A percentile compares a stretch with the other conserved stretches of the same genome.
phyloP scores from a whole-genome alignment of 495 filamentous ascomycete species.

The Tuber borchii region DNA sequence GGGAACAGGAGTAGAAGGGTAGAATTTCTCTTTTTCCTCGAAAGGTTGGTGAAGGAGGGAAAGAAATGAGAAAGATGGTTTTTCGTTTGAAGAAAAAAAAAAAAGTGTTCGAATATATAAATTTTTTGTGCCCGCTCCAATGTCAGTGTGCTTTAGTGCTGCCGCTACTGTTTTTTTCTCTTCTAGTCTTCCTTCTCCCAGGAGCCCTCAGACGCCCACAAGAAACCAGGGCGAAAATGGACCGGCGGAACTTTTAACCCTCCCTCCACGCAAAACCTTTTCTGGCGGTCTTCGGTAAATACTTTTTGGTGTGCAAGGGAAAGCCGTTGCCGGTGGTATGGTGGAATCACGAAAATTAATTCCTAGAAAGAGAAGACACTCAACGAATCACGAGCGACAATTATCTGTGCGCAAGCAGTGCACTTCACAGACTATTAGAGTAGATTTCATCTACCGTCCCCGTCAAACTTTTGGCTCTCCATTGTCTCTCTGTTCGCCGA shows the following conservation, averaged over 20 bases:
- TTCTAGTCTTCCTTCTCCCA: neutral
- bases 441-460: neutral
- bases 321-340: neutral
- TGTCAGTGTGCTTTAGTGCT: neutral
- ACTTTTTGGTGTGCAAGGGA: neutral
- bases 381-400: neutral
- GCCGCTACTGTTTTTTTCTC: neutral
- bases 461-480: neutral
- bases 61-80: neutral
- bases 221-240: neutral
- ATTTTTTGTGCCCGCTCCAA: neutral
- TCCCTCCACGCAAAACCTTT: neutral
- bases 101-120: neutral
- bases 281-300: neutral
- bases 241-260: neutral
- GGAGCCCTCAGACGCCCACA: neutral
- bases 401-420: neutral
- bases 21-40: conserved; percentile 10
- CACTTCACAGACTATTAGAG: neutral
- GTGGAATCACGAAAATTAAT: conserved; percentile 5
- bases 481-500: neutral
- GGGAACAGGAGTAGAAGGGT: neutral
- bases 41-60: neutral
- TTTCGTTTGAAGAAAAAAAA: neutral
- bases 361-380: neutral